Base-by-base conservation (phyloP, 2,329 filamentous ascomycete species). In the Paecilomyces sp. region DNA sequence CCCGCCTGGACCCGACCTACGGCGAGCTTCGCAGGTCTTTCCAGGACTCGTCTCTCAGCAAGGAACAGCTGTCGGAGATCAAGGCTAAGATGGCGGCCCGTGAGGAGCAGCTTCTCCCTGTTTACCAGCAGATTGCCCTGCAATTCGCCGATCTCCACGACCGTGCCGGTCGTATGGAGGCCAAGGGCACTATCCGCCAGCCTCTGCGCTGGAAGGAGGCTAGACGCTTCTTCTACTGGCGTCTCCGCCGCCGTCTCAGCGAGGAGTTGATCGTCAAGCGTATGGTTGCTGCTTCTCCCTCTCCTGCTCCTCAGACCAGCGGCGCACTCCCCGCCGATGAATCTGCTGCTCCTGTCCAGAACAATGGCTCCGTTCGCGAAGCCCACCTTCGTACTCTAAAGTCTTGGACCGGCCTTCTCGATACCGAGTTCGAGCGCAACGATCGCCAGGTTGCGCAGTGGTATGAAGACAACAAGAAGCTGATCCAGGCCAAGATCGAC, bases 181-280 rank as follows among this genome's bases (percentile, higher is more conserved):
- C 94, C 77, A 99, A 99, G 87, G 89, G 92, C 63, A 88, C 89
- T 60, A 96, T 99, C 70, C 91, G 94, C 64, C 85, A 90, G 68
- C 80, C 87, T 12, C 83, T 99, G 50, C 85, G 88, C 70, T 97
- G 93, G 94, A 83, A 85, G 74, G 89, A 96, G 68, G 88, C 93
- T 9, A 88, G 94, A 65, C 89, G 93, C 72, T 97, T 94, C 90
- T 97, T 99, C 84, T 99, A 97, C 89, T 99, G 95, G 94, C 93
- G 94, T 78, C 88, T 97, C 63, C 92, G 95, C 77, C 90, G 94
- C 74, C 87, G 94, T 79, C 84, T 99, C 73, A 97, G 95, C 78
- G 94, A 99, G 80, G 94, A 99, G 80, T 91, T 95, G 77, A 91
- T 99, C 68, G 84, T 99, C 75, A 94, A 92, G 80, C 91, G 91